Evolutionary conservation across 495 filamentous ascomycete species (phyloP).

Genomic region (Hyaloscypha hepaticicola): DNA sequence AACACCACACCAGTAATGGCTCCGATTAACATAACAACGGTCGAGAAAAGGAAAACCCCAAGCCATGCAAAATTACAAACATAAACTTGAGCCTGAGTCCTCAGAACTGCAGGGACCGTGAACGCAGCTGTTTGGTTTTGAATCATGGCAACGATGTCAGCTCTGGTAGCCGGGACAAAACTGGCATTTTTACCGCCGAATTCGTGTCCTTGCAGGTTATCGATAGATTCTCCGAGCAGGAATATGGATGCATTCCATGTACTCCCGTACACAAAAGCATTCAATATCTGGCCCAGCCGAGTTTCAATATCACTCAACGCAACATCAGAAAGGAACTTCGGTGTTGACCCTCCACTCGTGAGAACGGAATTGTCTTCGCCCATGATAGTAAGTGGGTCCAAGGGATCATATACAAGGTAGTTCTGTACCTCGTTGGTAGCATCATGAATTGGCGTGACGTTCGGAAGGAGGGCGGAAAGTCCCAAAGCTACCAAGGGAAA

Average conservation of each 20-base stretch:
- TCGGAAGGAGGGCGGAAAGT: constrained; percentile 14
- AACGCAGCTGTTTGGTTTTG: constrained; percentile 24
- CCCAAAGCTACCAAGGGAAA: constrained; percentile 17
- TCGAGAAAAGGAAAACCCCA: constrained; percentile 14
- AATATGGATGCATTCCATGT: constrained; percentile 19
- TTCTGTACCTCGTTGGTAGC: constrained; percentile 19
- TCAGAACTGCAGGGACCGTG: constrained; percentile 16
- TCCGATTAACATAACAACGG: constrained; percentile 13
- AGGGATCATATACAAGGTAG: constrained; percentile 16
- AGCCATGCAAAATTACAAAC: constrained; percentile 20
- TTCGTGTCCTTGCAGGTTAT: background rate
- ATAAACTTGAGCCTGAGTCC: constrained; percentile 12
- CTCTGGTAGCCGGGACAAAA: constrained; percentile 14
- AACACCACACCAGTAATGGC: constrained; percentile 11
- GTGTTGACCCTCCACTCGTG: background rate
- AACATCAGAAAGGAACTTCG: background rate
- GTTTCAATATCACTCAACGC: constrained; percentile 14
- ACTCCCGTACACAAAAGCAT: constrained; percentile 21
- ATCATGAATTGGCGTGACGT: constrained; percentile 10
- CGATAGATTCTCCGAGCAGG: constrained; percentile 12
- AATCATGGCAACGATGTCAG: constrained; percentile 20
- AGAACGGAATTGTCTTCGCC: background rate
- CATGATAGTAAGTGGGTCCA: background rate
- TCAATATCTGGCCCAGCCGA: constrained; percentile 25
- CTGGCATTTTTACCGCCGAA: constrained; percentile 19